These are phyloP conservation scores for Alternaria consortialis DNA, from an alignment of 2,329 filamentous ascomycete species.

Conservation along the genomic window DNA sequence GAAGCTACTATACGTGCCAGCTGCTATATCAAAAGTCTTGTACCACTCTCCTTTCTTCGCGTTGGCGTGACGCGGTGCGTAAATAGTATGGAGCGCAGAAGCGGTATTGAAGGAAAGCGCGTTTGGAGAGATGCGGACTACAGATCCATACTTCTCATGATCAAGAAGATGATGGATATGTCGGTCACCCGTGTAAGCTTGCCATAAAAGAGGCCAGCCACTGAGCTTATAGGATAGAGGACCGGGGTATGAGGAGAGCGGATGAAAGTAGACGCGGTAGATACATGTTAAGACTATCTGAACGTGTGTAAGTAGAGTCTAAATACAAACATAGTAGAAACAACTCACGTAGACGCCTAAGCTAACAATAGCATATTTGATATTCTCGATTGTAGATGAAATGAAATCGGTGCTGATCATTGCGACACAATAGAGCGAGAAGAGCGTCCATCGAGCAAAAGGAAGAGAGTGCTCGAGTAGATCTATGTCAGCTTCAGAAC, in stretches of 20 bases:
- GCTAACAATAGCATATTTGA: neutral
- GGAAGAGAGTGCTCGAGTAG: neutral
- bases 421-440: neutral
- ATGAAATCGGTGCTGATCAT: neutral
- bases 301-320: neutral
- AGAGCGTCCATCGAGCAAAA: neutral
- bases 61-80: constrained; percentile 49
- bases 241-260: constrained; percentile 37
- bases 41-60: constrained; percentile 59
- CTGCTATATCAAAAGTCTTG: constrained; percentile 53
- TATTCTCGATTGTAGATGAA: neutral
- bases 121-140: constrained; percentile 41
- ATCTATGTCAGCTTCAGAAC: neutral
- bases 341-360: neutral
- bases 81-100: constrained; percentile 36
- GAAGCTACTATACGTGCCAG: constrained; percentile 52
- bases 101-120: constrained; percentile 40
- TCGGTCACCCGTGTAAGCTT: constrained; percentile 37
- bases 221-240: constrained; percentile 38
- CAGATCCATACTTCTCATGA: constrained; percentile 37
- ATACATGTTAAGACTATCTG: constrained; percentile 22
- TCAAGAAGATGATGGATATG: constrained; percentile 38
- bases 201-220: constrained; percentile 36
- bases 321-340: neutral
- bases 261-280: constrained; percentile 37